Evolutionary conservation across 768 basidiomycete genomes (phyloP), one percentile per base, ranked within the genome.

Genomic region (Pisolithus orientalis): DNA sequence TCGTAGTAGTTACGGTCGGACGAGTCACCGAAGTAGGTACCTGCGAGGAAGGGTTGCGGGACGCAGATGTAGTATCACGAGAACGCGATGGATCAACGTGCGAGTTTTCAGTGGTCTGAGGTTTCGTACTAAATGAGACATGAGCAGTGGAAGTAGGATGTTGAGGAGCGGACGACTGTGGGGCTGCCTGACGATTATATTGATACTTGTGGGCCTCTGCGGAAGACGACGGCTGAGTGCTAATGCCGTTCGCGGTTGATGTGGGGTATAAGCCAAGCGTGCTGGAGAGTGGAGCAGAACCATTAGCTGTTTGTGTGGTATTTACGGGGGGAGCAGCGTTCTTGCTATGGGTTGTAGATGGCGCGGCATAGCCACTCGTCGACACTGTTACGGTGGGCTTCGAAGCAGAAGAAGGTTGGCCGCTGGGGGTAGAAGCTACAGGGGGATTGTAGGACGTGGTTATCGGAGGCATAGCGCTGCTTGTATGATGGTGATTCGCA

Each of bases 1-100:
- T 54, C 52, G 61, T 32, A 39, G 59, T 54, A 32, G 62, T 55
- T 32, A 50, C 38, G n/a, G 46, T 52, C 21, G 62, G 54, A 10
- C 64, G 69, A 53, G 61, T 14, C 6, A 59, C 53, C n/a, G 53
- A 44, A 49, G 61, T 55, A 50, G 66, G 55, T 60, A 55, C 27
- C 47, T 67, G 57, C 21, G 63, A 55, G 42, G 58, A 52, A 31
- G 54, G 44, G 21, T 59, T 57, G 47, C 68, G 66, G 32, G 53
- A 39, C 28, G 53, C 32, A 14, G 57, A 54, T 27, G 60, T 52
- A 10, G 45, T 28, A 46, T 64, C 66, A 32, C 67, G 68, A 49
- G 53, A 24, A 44, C 60, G 61, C 8, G 49, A 55, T 24, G 60
- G 50, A 38, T 69, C 66, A 54, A 51, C 21, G 11, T 42, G 34